Evolutionary conservation across 1,284 basidiomycete genomes (phyloP).

Genomic region (Neonothopanus nambi): DNA sequence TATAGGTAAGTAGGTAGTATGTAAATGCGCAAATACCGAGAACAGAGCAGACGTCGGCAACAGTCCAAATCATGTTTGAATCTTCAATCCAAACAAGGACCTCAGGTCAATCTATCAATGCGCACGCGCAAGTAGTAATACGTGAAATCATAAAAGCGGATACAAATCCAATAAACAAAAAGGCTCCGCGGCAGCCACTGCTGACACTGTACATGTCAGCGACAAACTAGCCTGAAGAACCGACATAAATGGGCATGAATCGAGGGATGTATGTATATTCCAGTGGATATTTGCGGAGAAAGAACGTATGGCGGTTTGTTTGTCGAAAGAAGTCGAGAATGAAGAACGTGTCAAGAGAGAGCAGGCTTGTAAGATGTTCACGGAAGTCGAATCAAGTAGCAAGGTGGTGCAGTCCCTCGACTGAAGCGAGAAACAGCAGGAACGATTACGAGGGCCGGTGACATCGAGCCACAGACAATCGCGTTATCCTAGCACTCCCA

Average conservation of each 20-base stretch:
- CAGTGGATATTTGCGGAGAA: conserved; percentile 1
- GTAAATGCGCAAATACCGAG: too few relatives aligned
- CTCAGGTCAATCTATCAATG: conserved; percentile 8
- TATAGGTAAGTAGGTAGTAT: too few relatives aligned
- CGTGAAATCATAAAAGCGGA: not conserved
- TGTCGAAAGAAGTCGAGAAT: not conserved
- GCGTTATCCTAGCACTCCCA: not conserved
- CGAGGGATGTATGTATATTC: not conserved
- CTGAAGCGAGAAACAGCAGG: not conserved
- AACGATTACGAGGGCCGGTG: not conserved
- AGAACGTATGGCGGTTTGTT: not conserved
- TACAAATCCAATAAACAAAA: not conserved
- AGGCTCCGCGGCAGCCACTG: not conserved
- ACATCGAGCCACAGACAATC: not conserved
- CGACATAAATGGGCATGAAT: not conserved
- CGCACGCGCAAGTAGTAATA: conserved; percentile 7
- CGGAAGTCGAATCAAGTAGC: too few relatives aligned
- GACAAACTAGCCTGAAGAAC: not conserved
- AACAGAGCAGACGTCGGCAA: not conserved
- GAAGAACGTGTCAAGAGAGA: not conserved
- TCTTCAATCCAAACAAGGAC: not conserved
- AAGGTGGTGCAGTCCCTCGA: too few relatives aligned
- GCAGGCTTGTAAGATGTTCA: not conserved
- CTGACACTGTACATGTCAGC: not conserved
- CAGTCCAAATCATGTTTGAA: too few relatives aligned